A percentile compares a stretch with the other conserved stretches of the same genome.
Evolutionary conservation across 2,329 filamentous ascomycete genomes (phyloP).

Genomic region (Lasiodiplodia sp.): DNA sequence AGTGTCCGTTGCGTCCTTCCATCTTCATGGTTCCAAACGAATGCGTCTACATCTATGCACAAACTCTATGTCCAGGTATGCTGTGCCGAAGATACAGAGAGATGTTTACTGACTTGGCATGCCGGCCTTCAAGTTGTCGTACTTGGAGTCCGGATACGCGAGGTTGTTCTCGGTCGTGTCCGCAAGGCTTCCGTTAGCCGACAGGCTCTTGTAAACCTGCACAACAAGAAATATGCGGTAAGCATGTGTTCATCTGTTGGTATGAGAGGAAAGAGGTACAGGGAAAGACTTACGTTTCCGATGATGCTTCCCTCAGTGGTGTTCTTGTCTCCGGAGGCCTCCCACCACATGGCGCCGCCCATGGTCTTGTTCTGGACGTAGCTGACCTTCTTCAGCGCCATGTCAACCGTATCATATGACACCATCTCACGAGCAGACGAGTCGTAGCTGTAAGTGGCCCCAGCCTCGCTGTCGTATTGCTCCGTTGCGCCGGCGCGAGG

Average conservation of each 20-base stretch:
- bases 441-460: slow-evolving; percentile 82
- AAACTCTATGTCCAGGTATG: background rate
- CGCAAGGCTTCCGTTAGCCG: slow-evolving; percentile 49
- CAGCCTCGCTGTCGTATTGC: slow-evolving; percentile 66
- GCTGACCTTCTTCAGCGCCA: slow-evolving; percentile 73
- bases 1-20: background rate
- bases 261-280: background rate
- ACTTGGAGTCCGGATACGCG: slow-evolving; percentile 61
- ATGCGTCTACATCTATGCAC: background rate
- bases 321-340: slow-evolving; percentile 78
- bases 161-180: slow-evolving; percentile 58
- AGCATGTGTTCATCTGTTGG: background rate
- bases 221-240: background rate
- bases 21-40: background rate
- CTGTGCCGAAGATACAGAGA: background rate
- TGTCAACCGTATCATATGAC: slow-evolving; percentile 73
- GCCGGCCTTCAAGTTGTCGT: slow-evolving; percentile 59
- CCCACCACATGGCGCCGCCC: slow-evolving; percentile 98
- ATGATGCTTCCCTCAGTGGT: slow-evolving; percentile 71
- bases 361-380: slow-evolving; percentile 71
- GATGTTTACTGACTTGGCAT: slow-evolving; percentile 43
- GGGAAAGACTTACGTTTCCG: slow-evolving; percentile 40
- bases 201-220: slow-evolving; percentile 48
- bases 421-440: slow-evolving; percentile 69
- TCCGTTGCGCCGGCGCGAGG: slow-evolving; percentile 73